Evolutionary conservation across 441 rosid species (phyloP).

Genomic region (Euphorbia celastroides): DNA sequence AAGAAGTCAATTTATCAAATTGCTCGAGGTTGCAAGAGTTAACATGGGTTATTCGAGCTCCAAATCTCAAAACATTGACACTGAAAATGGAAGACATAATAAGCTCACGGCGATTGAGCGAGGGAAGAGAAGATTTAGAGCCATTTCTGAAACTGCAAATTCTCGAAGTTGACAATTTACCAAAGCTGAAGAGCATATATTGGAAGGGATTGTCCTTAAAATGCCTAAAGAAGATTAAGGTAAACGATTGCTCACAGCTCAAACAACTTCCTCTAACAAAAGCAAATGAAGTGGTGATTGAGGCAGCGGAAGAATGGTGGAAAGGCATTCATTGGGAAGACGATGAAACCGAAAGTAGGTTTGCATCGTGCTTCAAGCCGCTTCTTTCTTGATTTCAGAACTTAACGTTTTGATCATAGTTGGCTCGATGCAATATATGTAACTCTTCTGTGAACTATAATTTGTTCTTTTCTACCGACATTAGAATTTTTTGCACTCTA

Average conservation of each 20-base stretch:
- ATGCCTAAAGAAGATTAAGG: background rate
- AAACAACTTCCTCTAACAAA: constrained; percentile 11
- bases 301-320: constrained; percentile 11
- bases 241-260: constrained; percentile 12
- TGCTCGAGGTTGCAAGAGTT: constrained; percentile 6
- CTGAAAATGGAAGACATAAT: constrained; percentile 7
- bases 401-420: background rate
- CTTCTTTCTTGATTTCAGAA: background rate
- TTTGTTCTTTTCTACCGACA: background rate
- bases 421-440: background rate
- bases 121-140: background rate
- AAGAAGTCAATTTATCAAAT: background rate
- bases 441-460: background rate
- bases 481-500: background rate
- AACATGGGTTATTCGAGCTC: constrained; percentile 14
- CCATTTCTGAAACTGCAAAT: constrained; percentile 8
- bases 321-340: background rate
- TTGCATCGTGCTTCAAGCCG: background rate
- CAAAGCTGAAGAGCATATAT: constrained; percentile 2
- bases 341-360: background rate
- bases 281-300: background rate
- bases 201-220: background rate
- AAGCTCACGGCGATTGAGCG: background rate
- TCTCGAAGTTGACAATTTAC: constrained; percentile 7
- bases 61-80: constrained; percentile 1